Conservation (phyloP, 257 asterid genomes). For the Nicotiana tabacum region DNA sequence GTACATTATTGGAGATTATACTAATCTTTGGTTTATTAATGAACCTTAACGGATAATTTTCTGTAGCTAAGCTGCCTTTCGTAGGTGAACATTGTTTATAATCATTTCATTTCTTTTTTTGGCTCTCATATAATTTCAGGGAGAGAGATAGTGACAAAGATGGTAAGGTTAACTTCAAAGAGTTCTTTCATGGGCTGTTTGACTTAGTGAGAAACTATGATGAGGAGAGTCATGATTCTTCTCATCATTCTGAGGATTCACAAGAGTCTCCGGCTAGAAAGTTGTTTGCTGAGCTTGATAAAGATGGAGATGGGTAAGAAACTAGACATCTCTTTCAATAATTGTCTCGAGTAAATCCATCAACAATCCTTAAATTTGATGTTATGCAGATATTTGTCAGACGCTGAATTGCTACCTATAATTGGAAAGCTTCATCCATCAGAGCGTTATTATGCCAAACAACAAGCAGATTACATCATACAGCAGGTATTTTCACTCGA, state of each 20-base stretch:
- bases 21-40: not conserved
- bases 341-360: slow-evolving; percentile 10
- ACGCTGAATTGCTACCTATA: slow-evolving; percentile 65
- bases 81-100: not conserved
- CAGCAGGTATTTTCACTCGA: slow-evolving; percentile 59
- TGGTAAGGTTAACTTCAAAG: slow-evolving; percentile 76
- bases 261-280: slow-evolving; percentile 62
- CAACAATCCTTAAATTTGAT: slow-evolving; percentile 4
- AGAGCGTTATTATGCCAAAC: slow-evolving; percentile 80
- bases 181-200: slow-evolving; percentile 86
- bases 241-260: slow-evolving; percentile 39
- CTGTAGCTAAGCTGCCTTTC: not conserved
- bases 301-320: slow-evolving; percentile 83
- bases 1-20: not conserved
- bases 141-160: slow-evolving; percentile 88
- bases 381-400: slow-evolving; percentile 61
- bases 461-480: slow-evolving; percentile 79
- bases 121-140: slow-evolving; percentile 31
- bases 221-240: slow-evolving; percentile 53
- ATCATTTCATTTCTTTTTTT: slow-evolving; percentile 2
- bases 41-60: not conserved
- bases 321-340: slow-evolving; percentile 11
- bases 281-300: slow-evolving; percentile 77
- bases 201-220: slow-evolving; percentile 74
- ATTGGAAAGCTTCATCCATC: slow-evolving; percentile 90